A percentile compares a stretch with the other conserved stretches of the same genome.
These are phyloP conservation scores for Kluyveromyces sp. DNA, from an alignment of 1,139 yeast species.

Conservation along the genomic window DNA sequence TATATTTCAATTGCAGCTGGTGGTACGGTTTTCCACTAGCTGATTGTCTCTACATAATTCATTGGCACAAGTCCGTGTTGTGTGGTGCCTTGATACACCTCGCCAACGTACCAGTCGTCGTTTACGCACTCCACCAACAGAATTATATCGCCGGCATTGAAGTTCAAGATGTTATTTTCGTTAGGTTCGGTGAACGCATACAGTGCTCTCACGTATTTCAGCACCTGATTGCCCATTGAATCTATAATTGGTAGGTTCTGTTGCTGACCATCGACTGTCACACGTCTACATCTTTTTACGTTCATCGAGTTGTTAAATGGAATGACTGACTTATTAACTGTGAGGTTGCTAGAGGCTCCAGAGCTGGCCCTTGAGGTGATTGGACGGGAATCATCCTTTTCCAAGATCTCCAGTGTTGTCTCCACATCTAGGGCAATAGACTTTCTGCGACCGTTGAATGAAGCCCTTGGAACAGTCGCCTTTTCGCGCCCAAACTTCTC, in stretches of 20 bases:
- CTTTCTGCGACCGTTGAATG: constrained; percentile 8
- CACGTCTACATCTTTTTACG: constrained; percentile 2
- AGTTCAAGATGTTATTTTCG: constrained; percentile 26
- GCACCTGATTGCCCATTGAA: constrained; percentile 20
- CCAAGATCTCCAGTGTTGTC: constrained; percentile 7
- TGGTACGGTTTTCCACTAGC: constrained; percentile 2
- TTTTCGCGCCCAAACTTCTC: constrained; percentile 4
- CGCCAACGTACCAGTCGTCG: constrained; percentile 31
- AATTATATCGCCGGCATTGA: constrained; percentile 27
- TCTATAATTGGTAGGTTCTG: constrained; percentile 23
- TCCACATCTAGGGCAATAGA: constrained; percentile 12
- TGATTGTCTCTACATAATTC: constrained; percentile 26
- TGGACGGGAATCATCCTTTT: constrained; percentile 4
- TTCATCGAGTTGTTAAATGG: not conserved
- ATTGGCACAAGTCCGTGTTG: constrained; percentile 28
- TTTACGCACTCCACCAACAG: constrained; percentile 27
- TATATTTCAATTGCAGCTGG: not conserved
- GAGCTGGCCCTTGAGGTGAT: constrained; percentile 2
- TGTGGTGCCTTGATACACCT: constrained; percentile 26
- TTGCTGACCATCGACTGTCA: constrained; percentile 3
- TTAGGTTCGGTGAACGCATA: constrained; percentile 26
- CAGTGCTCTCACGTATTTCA: constrained; percentile 28
- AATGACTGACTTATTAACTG: constrained; percentile 1
- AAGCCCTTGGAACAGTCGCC: not conserved
- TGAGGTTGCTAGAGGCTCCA: constrained; percentile 4